These are phyloP conservation scores for Catunica adiposa DNA, from an alignment of 2,329 filamentous ascomycete genomes.

Conservation along the genomic window DNA sequence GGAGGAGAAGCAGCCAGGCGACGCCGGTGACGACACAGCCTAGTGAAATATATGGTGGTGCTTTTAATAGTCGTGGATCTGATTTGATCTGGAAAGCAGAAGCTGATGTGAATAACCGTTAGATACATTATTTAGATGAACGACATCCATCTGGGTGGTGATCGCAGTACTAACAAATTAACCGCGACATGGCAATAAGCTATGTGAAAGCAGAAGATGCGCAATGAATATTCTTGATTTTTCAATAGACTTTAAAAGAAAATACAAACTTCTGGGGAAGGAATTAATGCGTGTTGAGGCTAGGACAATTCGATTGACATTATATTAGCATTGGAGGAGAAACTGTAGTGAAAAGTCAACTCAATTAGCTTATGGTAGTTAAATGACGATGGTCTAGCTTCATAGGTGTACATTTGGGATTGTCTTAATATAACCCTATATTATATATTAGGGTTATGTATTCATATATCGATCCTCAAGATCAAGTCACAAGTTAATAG, in stretches of 20 bases:
- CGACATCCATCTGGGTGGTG: not conserved
- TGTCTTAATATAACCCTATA: too few relatives aligned
- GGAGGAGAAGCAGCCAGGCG: constrained; percentile 76
- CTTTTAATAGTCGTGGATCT: constrained; percentile 64
- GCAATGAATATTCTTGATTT: not conserved
- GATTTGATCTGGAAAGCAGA: constrained; percentile 54
- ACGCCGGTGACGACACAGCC: constrained; percentile 74
- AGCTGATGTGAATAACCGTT: constrained; percentile 23
- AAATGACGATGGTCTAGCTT: too few relatives aligned
- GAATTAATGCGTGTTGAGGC: not conserved
- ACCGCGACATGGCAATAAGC: constrained; percentile 10
- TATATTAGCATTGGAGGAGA: too few relatives aligned
- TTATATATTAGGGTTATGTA: too few relatives aligned
- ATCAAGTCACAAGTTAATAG: too few relatives aligned
- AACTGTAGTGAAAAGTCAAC: too few relatives aligned
- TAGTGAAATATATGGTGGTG: constrained; percentile 76
- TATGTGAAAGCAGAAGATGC: not conserved
- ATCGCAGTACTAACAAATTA: constrained; percentile 10
- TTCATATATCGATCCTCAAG: too few relatives aligned
- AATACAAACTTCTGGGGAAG: not conserved
- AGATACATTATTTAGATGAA: too few relatives aligned
- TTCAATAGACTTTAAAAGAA: not conserved
- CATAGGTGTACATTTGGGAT: too few relatives aligned
- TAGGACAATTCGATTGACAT: not conserved
- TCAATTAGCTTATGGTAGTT: too few relatives aligned